phyloP scores from a whole-genome alignment of 768 basidiomycete species.

The Panaeolus papilionaceus region DNA sequence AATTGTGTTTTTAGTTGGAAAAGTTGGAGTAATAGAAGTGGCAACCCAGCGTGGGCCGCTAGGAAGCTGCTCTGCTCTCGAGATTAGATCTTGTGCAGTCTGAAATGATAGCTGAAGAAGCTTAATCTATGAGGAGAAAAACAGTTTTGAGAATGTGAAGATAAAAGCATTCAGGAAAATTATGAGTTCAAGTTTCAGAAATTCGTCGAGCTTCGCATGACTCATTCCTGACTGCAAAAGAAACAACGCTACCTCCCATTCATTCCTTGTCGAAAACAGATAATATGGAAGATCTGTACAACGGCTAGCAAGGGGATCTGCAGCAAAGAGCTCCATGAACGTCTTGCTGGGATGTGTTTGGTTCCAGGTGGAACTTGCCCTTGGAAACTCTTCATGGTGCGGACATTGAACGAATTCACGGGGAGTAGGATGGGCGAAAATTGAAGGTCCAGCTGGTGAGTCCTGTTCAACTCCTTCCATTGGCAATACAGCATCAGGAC shows the following conservation, averaged over 20 bases:
- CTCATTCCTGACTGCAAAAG: slow-evolving; percentile 34
- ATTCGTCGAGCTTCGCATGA: slow-evolving; percentile 34
- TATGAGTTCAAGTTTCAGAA: slow-evolving; percentile 35
- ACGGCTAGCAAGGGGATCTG: slow-evolving; percentile 29
- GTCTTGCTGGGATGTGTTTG: slow-evolving; percentile 31
- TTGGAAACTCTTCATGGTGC: slow-evolving; percentile 16
- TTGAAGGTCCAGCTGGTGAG: background rate
- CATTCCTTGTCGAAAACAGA: slow-evolving; percentile 35
- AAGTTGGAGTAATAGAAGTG: slow-evolving; percentile 18
- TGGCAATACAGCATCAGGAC: background rate
- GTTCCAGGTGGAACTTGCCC: slow-evolving; percentile 13
- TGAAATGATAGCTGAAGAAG: slow-evolving; percentile 28
- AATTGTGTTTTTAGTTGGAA: slow-evolving; percentile 32
- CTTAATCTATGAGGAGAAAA: slow-evolving; percentile 22
- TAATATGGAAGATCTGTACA: slow-evolving; percentile 34
- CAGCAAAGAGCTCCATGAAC: slow-evolving; percentile 35
- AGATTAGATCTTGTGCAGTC: slow-evolving; percentile 33
- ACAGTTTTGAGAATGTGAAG: slow-evolving; percentile 27
- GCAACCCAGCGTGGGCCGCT: slow-evolving; percentile 21
- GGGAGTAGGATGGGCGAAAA: slow-evolving; percentile 22
- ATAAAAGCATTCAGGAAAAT: slow-evolving; percentile 6
- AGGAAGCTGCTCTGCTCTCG: slow-evolving; percentile 34
- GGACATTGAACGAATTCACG: slow-evolving; percentile 18
- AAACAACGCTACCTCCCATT: slow-evolving; percentile 41
- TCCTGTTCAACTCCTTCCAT: background rate